Base-by-base conservation (phyloP, 1,284 basidiomycete species). In the Trametes versicolor region DNA sequence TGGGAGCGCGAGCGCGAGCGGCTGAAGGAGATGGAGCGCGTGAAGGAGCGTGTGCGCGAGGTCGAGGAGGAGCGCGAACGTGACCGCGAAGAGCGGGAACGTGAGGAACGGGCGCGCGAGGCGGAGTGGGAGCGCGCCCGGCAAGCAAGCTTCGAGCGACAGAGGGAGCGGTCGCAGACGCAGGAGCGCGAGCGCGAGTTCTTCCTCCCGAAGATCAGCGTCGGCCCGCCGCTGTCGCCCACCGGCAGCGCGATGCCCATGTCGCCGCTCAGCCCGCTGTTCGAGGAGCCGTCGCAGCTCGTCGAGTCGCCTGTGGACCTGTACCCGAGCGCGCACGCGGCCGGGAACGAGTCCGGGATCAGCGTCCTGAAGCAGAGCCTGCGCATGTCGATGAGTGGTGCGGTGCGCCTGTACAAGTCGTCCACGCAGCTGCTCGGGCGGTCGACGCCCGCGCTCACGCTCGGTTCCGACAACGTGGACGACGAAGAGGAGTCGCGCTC, bases 381-480 rank as follows among this genome's bases (percentile, higher is more conserved):
- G 67, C 90, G 85, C 74, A 80, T 84, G 66, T 93, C 91, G 2
- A 85, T 93, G 65, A 90, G 91, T 71, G 86, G 85, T 75, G 87
- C 86, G 2, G 76, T 87, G 60, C 82, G 81, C 53, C 76, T 87
- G 55, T 88, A 83, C 78, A 86, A 84, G 68, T 75, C 78, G 4
- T 86, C 87, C 2, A 85, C 88, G 2, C 70, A 67, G 39, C 71
- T 72, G 10, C 68, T 77, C 9, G 70, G 73, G 1, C 69, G 68
- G 29, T 68, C 71, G 2, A 70, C 68, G 2, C 70, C 70, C 1
- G 71, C 68, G 9, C 59, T 72, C 17, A 63, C 68, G 9, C 53
- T 71, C 23, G 62, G 67, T 13, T 66, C 65, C 2, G 67, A 70
- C 10, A 61, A 62, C n/a, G 67, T 59, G 21, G 70, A 72, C n/a